phyloP scores from a whole-genome alignment of 352 stramenopile genomes.

The Phytophthora pini region DNA sequence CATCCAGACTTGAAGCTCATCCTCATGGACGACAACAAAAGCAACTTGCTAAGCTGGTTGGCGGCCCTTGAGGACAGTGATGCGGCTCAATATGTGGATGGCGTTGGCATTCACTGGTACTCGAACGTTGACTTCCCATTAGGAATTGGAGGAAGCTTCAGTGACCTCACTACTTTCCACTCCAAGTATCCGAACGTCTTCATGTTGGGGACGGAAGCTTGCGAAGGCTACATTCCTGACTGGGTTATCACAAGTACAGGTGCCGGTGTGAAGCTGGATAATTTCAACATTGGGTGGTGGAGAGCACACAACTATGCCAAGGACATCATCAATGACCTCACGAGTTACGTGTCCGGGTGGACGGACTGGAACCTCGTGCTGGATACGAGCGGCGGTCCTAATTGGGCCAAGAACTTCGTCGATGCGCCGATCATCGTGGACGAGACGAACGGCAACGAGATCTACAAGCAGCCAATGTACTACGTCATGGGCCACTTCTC shows the following conservation, averaged over 20 bases:
- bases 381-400: conserved; percentile 71
- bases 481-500: conserved; percentile 80
- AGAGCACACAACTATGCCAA: conserved; percentile 78
- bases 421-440: conserved; percentile 83
- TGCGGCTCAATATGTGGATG: conserved; percentile 64
- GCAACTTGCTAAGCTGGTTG: conserved; percentile 44
- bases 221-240: conserved; percentile 52
- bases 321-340: conserved; percentile 89
- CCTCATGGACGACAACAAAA: conserved; percentile 81
- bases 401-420: conserved; percentile 76
- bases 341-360: conserved; percentile 79
- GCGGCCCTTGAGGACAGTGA: conserved; percentile 44
- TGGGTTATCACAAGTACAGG: conserved; percentile 37
- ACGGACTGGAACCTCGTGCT: conserved; percentile 92
- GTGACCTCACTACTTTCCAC: conserved; percentile 44
- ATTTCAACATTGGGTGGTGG: conserved; percentile 55
- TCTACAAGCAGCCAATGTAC: conserved; percentile 88
- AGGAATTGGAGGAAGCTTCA: conserved; percentile 40
- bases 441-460: conserved; percentile 53
- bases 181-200: conserved; percentile 56
- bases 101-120: conserved; percentile 90
- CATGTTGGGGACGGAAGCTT: conserved; percentile 74
- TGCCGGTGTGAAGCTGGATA: conserved; percentile 39
- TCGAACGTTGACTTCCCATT: conserved; percentile 46
- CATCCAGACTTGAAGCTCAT: conserved; percentile 84